phyloP scores from a whole-genome alignment of 495 filamentous ascomycete genomes.

The Podospora bellae-mahoneyi region DNA sequence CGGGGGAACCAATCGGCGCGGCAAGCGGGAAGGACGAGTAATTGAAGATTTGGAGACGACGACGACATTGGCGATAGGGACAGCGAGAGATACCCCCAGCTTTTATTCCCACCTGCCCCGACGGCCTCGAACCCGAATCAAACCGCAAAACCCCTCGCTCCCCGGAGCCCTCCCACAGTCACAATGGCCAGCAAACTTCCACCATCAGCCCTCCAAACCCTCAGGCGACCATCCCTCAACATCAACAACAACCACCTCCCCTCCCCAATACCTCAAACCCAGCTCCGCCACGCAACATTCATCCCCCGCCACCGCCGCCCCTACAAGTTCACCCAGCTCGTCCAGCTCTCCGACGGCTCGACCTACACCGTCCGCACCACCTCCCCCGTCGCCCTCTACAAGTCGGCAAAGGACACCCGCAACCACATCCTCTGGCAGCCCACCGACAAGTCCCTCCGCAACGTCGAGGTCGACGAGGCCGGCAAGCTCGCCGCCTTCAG shows the following conservation, averaged over 20 bases:
- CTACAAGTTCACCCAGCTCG: constrained; percentile 94
- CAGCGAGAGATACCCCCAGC: background rate
- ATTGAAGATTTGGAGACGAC: background rate
- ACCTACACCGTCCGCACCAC: constrained; percentile 87
- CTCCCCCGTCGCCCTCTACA: constrained; percentile 73
- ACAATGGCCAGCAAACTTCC: background rate
- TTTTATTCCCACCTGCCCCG: background rate
- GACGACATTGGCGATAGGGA: background rate
- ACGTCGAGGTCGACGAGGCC: constrained; percentile 93
- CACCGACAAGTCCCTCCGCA: constrained; percentile 66
- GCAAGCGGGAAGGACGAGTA: constrained; percentile 6
- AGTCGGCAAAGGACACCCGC: constrained; percentile 74
- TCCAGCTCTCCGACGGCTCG: constrained; percentile 88
- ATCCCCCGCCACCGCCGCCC: constrained; percentile 82
- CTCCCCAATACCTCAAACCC: constrained; percentile 29
- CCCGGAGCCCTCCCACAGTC: background rate
- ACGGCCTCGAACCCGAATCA: too few relatives aligned
- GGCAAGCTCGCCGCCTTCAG: constrained; percentile 84
- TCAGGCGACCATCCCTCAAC: constrained; percentile 1
- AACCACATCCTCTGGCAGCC: constrained; percentile 94
- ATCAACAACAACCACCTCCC: constrained; percentile 12
- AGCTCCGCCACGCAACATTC: constrained; percentile 78
- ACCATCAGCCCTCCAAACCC: background rate
- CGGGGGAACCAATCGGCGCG: constrained; percentile 8
- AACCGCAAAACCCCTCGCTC: background rate